Evolutionary conservation across 306 rosid species (phyloP), one percentile per base, ranked within the genome.

Genomic region (Ormosia emarginata): DNA sequence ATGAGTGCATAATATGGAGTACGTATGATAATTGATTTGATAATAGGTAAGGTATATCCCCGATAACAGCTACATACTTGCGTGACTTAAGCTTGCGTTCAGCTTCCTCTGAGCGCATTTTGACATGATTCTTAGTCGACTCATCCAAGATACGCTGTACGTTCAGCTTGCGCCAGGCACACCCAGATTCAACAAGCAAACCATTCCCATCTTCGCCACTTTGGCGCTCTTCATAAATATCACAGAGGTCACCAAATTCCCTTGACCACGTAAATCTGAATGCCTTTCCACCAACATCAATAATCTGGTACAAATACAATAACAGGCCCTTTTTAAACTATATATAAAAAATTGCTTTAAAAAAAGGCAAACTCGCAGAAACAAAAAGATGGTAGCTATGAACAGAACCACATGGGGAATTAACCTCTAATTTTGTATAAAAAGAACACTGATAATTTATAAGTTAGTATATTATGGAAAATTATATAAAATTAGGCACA

Each of bases 211-310:
- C 92, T 85, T 92, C 97, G 14, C 98, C 97, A 75, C 92, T 86
- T 74, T 66, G 89, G 57, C 85, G 85, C 84, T 93, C 93, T 85
- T 95, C 99, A 33, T 95, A 95, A 70, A 90, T 91, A 80, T 93
- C 99, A 84, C 97, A 95, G 4, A 90, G 91, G 81, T 90, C 97
- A 33, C 98, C 99, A 8, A 69, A 73, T 72, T 95, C 98, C 70
- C 71, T 84, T 13, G 98, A 92, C 98, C 98, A 95, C 0, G 96
- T 93, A 84, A 95, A 95, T 41, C 80, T 93, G 70, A 90, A 91
- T 86, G 92, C 93, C 88, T 93, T 95, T 81, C 98, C 99, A 47
- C 94, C 98, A 74, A 95, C 93, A 80, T 95, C 92, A 86, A 95
- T 93, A 83, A 93, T 89, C 99, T 95, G 90, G 59, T 53, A 75